phyloP scores from a whole-genome alignment of 306 rosid genomes.

The Pachyrhizus erosus region DNA sequence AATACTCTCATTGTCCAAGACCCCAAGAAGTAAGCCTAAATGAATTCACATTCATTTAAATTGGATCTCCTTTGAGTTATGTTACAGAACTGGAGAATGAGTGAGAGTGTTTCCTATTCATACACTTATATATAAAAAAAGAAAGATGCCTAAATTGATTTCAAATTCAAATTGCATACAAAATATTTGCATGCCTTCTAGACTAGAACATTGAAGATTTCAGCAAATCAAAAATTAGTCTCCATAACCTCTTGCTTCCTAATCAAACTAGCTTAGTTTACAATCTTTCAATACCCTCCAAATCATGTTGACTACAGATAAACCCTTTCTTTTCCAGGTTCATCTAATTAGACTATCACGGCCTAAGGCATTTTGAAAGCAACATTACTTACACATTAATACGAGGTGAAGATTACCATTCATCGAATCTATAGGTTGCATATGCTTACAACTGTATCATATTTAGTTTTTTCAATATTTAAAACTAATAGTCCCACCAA shows the following conservation, averaged over 20 bases:
- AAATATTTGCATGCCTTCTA: background rate
- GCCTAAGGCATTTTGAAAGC: constrained; percentile 4
- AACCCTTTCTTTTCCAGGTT: background rate
- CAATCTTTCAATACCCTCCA: background rate
- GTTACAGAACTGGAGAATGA: background rate
- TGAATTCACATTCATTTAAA: constrained; percentile 14
- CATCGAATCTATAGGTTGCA: too few relatives aligned
- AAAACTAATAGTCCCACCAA: too few relatives aligned
- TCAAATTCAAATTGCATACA: background rate
- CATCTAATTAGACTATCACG: constrained; percentile 20
- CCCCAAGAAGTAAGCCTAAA: background rate
- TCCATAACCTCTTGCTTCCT: constrained; percentile 24
- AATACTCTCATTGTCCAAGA: background rate
- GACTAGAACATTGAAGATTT: constrained; percentile 21
- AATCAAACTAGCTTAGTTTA: background rate
- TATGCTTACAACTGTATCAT: too few relatives aligned
- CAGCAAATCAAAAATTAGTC: constrained; percentile 11
- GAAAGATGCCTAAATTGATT: constrained; percentile 6
- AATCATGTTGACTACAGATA: background rate
- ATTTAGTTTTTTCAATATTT: too few relatives aligned
- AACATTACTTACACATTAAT: background rate
- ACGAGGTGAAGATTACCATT: constrained; percentile 3
- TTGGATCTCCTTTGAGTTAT: background rate
- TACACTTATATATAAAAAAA: background rate
- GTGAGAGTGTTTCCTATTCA: background rate